Evolutionary conservation across 2,329 filamentous ascomycete genomes (phyloP).

Genomic region (Blastomyces percursus): DNA sequence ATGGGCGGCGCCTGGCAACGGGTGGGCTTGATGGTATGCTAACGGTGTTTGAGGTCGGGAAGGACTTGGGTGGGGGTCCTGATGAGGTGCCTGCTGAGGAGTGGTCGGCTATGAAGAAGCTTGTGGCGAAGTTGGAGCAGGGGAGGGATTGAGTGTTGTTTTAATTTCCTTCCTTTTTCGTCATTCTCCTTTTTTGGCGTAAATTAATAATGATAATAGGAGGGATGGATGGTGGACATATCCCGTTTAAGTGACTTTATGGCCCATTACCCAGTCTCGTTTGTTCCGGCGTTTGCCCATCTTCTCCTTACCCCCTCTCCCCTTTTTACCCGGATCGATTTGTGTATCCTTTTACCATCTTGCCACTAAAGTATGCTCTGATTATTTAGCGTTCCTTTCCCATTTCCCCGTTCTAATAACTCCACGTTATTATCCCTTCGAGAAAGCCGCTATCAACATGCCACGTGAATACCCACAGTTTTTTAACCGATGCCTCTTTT

Average conservation of each 20-base stretch:
- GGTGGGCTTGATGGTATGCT: constrained; percentile 86
- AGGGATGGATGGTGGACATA: not conserved
- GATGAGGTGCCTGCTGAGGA: constrained; percentile 77
- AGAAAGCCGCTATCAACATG: not conserved
- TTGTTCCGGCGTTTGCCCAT: not conserved
- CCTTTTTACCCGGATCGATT: not conserved
- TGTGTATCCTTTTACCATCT: not conserved
- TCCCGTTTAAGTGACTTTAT: not conserved
- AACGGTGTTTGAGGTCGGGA: constrained; percentile 78
- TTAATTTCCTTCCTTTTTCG: not conserved
- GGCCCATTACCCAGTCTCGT: not conserved
- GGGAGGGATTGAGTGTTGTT: constrained; percentile 22
- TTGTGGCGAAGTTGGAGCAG: constrained; percentile 64
- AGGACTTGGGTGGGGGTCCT: constrained; percentile 65
- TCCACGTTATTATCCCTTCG: not conserved
- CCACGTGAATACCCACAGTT: not conserved
- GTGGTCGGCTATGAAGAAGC: constrained; percentile 85
- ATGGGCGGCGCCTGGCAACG: constrained; percentile 76
- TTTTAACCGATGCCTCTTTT: not conserved
- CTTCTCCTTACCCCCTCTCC: too few relatives aligned
- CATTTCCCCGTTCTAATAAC: not conserved
- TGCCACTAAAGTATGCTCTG: not conserved
- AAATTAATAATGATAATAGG: not conserved
- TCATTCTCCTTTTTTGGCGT: not conserved
- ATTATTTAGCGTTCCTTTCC: not conserved